phyloP scores from a whole-genome alignment of 2,329 filamentous ascomycete species.

The Pseudofabraea citricarpa region DNA sequence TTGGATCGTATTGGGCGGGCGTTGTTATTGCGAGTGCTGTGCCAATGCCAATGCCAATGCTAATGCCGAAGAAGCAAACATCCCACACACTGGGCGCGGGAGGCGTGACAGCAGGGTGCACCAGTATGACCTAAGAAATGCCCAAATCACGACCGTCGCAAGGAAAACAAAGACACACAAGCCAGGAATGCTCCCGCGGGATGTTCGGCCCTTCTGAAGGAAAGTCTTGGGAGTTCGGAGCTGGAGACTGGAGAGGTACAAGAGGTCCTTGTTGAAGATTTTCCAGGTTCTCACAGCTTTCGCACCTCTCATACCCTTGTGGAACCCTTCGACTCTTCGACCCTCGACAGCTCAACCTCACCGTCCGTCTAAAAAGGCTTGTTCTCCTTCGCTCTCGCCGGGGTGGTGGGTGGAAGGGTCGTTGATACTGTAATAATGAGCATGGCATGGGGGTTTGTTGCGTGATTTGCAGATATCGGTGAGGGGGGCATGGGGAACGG shows the following conservation, averaged over 20 bases:
- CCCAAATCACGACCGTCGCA: background rate
- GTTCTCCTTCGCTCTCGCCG: no score
- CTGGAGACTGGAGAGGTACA: background rate
- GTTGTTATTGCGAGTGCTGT: background rate
- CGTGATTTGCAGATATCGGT: background rate
- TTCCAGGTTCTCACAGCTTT: no score
- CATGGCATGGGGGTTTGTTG: background rate
- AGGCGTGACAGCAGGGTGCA: background rate
- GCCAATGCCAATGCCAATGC: background rate
- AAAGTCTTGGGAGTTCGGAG: no score
- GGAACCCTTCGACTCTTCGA: no score
- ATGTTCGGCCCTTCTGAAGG: conserved; percentile 1
- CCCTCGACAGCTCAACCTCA: no score
- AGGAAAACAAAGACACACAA: background rate
- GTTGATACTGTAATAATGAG: background rate
- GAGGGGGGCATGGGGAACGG: background rate
- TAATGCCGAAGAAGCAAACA: background rate
- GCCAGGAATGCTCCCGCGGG: background rate
- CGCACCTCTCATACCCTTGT: no score
- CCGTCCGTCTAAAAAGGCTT: no score
- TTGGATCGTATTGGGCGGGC: background rate
- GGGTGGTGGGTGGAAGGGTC: no score
- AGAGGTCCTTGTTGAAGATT: background rate
- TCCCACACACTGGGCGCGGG: background rate
- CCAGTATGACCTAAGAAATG: background rate